Evolutionary conservation across 2,329 filamentous ascomycete species (phyloP).

Genomic region (Aspergillus sp.): DNA sequence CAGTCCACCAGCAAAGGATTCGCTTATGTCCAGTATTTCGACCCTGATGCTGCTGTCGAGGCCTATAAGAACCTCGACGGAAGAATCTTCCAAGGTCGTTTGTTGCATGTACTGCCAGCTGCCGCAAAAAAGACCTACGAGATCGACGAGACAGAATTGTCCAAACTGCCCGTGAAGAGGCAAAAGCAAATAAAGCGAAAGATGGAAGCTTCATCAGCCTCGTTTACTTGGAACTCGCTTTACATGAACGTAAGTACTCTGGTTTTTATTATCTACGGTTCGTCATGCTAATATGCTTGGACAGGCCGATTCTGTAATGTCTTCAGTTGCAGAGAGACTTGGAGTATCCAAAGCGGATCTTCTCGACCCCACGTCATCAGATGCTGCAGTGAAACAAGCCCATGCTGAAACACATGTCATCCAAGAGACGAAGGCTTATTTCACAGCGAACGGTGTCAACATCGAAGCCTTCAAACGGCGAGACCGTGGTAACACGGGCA

Average conservation of each 20-base stretch:
- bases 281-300: slow-evolving; percentile 14
- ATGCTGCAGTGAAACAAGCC: slow-evolving; percentile 92
- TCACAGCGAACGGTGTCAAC: slow-evolving; percentile 79
- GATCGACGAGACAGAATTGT: slow-evolving; percentile 80
- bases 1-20: slow-evolving; percentile 79
- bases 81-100: slow-evolving; percentile 81
- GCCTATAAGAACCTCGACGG: slow-evolving; percentile 77
- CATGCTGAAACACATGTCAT: slow-evolving; percentile 95
- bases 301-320: slow-evolving; percentile 74
- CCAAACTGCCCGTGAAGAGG: slow-evolving; percentile 88
- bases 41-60: slow-evolving; percentile 64
- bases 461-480: slow-evolving; percentile 82
- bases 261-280: background rate
- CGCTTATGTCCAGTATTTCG: slow-evolving; percentile 72
- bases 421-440: slow-evolving; percentile 91
- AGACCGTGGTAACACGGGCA: slow-evolving; percentile 75
- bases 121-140: slow-evolving; percentile 72
- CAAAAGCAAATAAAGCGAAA: slow-evolving; percentile 86
- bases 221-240: slow-evolving; percentile 99
- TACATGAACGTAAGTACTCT: slow-evolving; percentile 72
- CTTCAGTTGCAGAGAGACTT: slow-evolving; percentile 76
- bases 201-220: slow-evolving; percentile 66
- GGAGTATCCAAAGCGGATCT: slow-evolving; percentile 87
- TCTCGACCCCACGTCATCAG: slow-evolving; percentile 88
- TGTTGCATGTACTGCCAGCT: slow-evolving; percentile 83